Percentiles rank a stretch among this genome's conserved stretches.
These are phyloP conservation scores for Umbelopsis vinacea DNA, from an alignment of 192 early-diverging fungal genomes.

Conservation along the genomic window DNA sequence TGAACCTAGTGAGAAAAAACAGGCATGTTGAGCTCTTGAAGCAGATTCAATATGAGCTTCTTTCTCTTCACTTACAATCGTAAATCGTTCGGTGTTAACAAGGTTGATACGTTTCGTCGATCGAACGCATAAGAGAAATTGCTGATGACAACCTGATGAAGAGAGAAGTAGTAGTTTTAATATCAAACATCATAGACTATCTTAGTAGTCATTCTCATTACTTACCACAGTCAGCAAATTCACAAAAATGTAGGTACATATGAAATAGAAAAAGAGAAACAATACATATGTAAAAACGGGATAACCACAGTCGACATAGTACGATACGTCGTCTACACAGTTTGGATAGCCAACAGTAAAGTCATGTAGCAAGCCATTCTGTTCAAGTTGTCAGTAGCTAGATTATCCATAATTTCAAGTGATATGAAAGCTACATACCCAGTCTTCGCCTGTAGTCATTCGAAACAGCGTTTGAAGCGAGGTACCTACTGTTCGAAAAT, in stretches of 20 bases:
- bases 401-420: background rate
- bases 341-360: slow-evolving; percentile 17
- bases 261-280: slow-evolving; percentile 32
- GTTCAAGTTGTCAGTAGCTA: background rate
- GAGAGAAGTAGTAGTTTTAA: background rate
- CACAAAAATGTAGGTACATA: slow-evolving; percentile 40
- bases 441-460: slow-evolving; percentile 39
- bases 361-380: slow-evolving; percentile 36
- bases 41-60: background rate
- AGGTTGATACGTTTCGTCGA: slow-evolving; percentile 28
- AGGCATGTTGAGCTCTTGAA: background rate
- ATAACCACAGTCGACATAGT: slow-evolving; percentile 29
- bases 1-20: slow-evolving; percentile 20
- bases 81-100: slow-evolving; percentile 26
- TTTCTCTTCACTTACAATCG: slow-evolving; percentile 14
- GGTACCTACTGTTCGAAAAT: slow-evolving; percentile 22
- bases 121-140: slow-evolving; percentile 40
- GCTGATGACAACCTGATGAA: slow-evolving; percentile 30
- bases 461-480: slow-evolving; percentile 28
- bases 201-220: background rate
- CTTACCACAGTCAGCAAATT: slow-evolving; percentile 37
- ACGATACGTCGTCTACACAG: slow-evolving; percentile 1
- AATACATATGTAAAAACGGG: slow-evolving; percentile 20
- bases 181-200: background rate
- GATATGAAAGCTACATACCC: slow-evolving; percentile 15